Base-by-base conservation (phyloP, 495 filamentous ascomycete species). In the Daldinia decipiens region DNA sequence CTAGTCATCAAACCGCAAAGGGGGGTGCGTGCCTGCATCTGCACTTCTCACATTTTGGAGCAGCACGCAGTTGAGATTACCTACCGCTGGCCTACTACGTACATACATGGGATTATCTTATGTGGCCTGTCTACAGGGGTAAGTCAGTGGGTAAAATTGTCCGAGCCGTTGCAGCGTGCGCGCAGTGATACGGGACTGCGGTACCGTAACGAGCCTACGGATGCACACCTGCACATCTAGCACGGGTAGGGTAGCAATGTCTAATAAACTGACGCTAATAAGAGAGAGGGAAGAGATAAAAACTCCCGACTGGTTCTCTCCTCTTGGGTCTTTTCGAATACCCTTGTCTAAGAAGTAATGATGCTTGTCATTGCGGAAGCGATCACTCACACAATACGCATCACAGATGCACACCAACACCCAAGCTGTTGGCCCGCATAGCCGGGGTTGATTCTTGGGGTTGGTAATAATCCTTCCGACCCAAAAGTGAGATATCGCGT, bases 161-260 rank as follows among this genome's bases (percentile, higher is more conserved):
- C 71, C 71, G 71, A 74, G 71, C 62, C 71, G 71, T 71, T 74
- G 71, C 71, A 74, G 71, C 70, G 54, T 61, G 56, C 51, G 70
- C 58, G 65, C 56, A 56, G 70, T 73, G 70, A 55, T 65, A 68
- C 61, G 47, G 54, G 65, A 65, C 27, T 64, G 55, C 63, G 59
- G 69, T 72, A 67, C 69, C 56, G 62, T 73, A 69, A 69, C 65
- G 65, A 69, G 65, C 61, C 55, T 45, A 68, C 65, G 59, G 56
- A 68, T 63, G 64, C 58, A 62, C 39, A 59, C 36, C 40, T 63
- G 59, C 58, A 58, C 39, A 59, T 43, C 32, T 59, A 56, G 53
- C 65, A 65, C 65, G 50, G 58, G 65, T 68, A 68, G 61, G 65
- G 70, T 72, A 32, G 70, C 47, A 69, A 57, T 65, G 54, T 61